Conservation (phyloP, 306 rosid species). For the Phaseolus lunatus region DNA sequence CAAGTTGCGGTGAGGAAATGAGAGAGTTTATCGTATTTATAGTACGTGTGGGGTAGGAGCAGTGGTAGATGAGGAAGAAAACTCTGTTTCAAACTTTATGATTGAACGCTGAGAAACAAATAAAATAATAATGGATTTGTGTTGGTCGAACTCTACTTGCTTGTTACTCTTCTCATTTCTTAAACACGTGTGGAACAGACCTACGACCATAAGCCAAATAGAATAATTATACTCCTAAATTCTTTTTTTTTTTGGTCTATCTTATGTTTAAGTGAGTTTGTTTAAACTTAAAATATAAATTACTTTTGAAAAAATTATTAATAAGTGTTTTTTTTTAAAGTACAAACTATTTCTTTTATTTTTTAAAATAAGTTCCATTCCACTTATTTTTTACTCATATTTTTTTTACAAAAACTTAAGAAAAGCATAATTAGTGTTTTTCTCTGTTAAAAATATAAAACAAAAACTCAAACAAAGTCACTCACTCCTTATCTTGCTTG, state of each 20-base stretch:
- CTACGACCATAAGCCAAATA: not conserved
- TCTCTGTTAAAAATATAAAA: too few species aligned
- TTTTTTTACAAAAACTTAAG: too few species aligned
- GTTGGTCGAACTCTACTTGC: slow-evolving; percentile 50
- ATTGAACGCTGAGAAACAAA: not conserved
- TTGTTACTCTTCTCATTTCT: slow-evolving; percentile 32
- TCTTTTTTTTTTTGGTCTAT: not conserved
- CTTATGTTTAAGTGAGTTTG: not conserved
- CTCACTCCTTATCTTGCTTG: not conserved
- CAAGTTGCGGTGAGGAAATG: not conserved
- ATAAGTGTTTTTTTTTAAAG: too few species aligned
- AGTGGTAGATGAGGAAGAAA: slow-evolving; percentile 12
- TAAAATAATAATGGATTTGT: not conserved
- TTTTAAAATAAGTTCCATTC: too few species aligned
- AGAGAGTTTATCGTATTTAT: slow-evolving; percentile 33
- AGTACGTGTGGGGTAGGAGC: not conserved
- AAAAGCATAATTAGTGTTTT: too few species aligned
- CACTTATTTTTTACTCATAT: too few species aligned
- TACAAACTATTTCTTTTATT: too few species aligned
- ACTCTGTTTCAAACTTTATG: slow-evolving; percentile 47
- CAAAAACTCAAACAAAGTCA: too few species aligned
- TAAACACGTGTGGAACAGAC: slow-evolving; percentile 43
- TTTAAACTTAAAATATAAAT: too few species aligned
- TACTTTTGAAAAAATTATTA: too few species aligned
- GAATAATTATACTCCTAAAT: not conserved